Evolutionary conservation across 139 green algal species (phyloP), one percentile per base, ranked within the genome.

Genomic region (Chlamydomonas sphaeroides): DNA sequence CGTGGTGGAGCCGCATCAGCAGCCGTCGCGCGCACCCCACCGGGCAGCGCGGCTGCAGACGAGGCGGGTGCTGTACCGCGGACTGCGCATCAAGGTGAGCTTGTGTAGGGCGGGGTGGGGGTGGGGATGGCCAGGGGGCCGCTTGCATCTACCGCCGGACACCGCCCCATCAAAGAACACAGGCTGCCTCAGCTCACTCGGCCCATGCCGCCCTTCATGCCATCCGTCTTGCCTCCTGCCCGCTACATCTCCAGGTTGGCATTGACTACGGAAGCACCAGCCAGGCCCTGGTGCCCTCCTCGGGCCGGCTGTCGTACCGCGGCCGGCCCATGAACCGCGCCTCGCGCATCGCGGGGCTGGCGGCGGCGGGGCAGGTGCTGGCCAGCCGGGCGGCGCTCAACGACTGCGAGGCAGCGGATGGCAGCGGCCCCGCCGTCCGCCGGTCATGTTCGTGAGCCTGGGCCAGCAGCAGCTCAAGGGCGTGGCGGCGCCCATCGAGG

Each of bases 281-380:
- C 17, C 25, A n/a, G 18, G 25, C 56, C 18, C 56, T 62, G 23
- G 56, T 62, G 20, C 23, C n/a, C 23, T 56, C 49, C 66, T 76
- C 49, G 21, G 78, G 78, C 38, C 65, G 78, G 15, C 75, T 84
- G 65, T 67, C 65, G 30, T 84, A 84, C 78, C 48, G 78, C 2
- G 78, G 78, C 20, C 17, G 66, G n/a, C 65, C 74, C 51, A 84
- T 84, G 78, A 85, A 85, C 68, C 79, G 79, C n/a, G 56, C 56
- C 5, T 65, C 73, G 53, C 63, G 53, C 48, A 79, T 79, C 65
- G 65, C 65, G 21, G 39, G 49, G 39, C 56, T 83, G 26, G 65
- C 39, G 17, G 73, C 69, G 23, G 56, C n/a, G 8, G 63, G 70
- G 5, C 78, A 84, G 65, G 78, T 76, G 62, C 33, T 62, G 56